Percentiles rank a stretch among this genome's conserved stretches.
These are phyloP conservation scores for Ogataea ganodermae DNA, from an alignment of 805 yeast species.

Conservation along the genomic window DNA sequence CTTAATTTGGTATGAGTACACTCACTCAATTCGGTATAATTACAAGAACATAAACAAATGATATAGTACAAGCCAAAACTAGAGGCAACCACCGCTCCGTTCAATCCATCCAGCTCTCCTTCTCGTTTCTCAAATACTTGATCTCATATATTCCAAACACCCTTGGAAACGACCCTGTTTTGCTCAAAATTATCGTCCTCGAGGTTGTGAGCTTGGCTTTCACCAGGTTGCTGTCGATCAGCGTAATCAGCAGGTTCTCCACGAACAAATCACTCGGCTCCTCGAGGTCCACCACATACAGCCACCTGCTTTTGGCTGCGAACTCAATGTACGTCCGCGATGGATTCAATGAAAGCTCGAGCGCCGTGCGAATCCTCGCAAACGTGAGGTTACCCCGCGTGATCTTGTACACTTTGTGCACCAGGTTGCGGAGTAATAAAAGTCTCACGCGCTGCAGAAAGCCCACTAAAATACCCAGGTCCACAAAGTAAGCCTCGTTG, in stretches of 20 bases:
- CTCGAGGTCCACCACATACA: conserved; percentile 20
- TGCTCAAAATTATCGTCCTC: conserved; percentile 31
- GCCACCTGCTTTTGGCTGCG: conserved; percentile 16
- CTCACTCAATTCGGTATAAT: no score
- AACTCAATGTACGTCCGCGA: conserved; percentile 10
- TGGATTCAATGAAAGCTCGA: conserved; percentile 27
- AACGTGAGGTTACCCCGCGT: conserved; percentile 21
- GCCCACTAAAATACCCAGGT: conserved; percentile 42
- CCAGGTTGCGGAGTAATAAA: conserved; percentile 47
- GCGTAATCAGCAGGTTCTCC: conserved; percentile 50
- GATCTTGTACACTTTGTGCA: conserved; percentile 25
- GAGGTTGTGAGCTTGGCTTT: conserved; percentile 48
- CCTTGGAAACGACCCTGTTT: conserved; percentile 33
- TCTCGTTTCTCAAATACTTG: conserved; percentile 24
- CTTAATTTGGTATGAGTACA: no score
- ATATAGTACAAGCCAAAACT: background rate
- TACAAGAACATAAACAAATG: no score
- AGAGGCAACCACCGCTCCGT: background rate
- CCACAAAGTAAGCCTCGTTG: conserved; percentile 41
- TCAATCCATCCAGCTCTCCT: conserved; percentile 35
- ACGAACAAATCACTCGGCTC: conserved; percentile 42
- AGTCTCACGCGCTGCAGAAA: conserved; percentile 48
- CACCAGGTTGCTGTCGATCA: conserved; percentile 55
- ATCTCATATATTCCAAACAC: conserved; percentile 23
- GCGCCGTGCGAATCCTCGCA: conserved; percentile 26